Evolutionary conservation across 306 rosid genomes (phyloP).

Genomic region (Astragalus membranaceus): DNA sequence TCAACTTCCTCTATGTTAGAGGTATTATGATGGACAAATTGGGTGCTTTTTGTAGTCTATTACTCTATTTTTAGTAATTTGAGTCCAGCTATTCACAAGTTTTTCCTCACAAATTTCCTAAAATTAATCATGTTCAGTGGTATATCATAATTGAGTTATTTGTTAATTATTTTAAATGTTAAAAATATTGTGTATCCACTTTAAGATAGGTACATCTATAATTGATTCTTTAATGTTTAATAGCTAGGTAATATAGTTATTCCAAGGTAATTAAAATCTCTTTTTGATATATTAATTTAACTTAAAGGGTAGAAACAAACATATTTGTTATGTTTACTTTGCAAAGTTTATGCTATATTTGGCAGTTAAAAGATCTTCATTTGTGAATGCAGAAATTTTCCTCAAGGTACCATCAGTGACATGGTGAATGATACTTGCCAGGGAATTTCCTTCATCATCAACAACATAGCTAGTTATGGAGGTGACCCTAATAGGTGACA

Average conservation of each 20-base stretch:
- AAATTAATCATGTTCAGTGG: neutral
- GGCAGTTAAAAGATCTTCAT: conserved; percentile 6
- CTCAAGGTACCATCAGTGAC: conserved; percentile 97
- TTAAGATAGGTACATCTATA: neutral
- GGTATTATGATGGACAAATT: conserved; percentile 28
- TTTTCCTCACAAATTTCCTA: neutral
- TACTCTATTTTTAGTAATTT: neutral
- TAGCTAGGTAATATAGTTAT: conserved; percentile 1
- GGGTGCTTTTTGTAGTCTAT: conserved; percentile 7
- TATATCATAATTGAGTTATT: neutral
- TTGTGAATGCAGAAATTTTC: conserved; percentile 75
- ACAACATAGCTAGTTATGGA: conserved; percentile 72
- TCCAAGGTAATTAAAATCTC: neutral
- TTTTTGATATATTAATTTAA: neutral
- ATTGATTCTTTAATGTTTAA: neutral
- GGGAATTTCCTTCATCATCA: conserved; percentile 67
- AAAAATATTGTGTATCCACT: neutral
- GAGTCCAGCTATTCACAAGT: conserved; percentile 6
- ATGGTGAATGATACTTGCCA: conserved; percentile 76
- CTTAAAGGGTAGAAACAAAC: neutral
- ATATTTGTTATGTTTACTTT: neutral
- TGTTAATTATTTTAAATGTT: neutral
- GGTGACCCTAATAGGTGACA: conserved; percentile 85
- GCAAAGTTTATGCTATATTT: neutral
- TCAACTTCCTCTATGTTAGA: conserved; percentile 25